These are phyloP conservation scores for Dendrobium huoshanense DNA, from an alignment of 106 monocot genomes.

Conservation along the genomic window DNA sequence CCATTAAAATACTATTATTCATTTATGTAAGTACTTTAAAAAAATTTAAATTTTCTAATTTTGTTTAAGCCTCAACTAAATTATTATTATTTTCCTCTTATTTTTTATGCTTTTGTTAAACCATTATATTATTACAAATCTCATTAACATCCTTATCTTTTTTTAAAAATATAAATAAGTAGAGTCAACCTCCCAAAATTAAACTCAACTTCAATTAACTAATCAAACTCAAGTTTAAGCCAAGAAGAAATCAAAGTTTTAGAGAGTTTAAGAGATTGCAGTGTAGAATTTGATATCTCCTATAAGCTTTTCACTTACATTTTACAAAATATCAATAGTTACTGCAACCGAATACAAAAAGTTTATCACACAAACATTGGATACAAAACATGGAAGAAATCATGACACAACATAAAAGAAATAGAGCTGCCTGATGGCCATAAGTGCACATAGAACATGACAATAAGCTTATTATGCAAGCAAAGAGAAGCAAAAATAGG, in stretches of 20 bases:
- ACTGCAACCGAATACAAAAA: neutral
- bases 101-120: neutral
- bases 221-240: neutral
- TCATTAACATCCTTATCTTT: no score
- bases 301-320: no score
- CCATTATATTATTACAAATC: no score
- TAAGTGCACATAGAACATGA: neutral
- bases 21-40: no score
- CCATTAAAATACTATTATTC: no score
- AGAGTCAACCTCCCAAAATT: neutral
- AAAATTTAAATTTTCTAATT: no score
- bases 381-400: neutral
- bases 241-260: no score
- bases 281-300: no score
- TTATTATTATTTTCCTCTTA: neutral
- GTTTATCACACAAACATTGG: slow-evolving; percentile 1
- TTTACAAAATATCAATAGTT: neutral
- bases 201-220: neutral
- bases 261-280: no score
- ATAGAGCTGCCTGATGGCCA: neutral
- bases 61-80: neutral
- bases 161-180: no score
- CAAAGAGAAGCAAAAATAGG: neutral
- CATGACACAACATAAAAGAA: neutral
- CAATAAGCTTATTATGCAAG: neutral